Evolutionary conservation across 108 stramenopile genomes (phyloP).

Genomic region (Ochromonas danica): DNA sequence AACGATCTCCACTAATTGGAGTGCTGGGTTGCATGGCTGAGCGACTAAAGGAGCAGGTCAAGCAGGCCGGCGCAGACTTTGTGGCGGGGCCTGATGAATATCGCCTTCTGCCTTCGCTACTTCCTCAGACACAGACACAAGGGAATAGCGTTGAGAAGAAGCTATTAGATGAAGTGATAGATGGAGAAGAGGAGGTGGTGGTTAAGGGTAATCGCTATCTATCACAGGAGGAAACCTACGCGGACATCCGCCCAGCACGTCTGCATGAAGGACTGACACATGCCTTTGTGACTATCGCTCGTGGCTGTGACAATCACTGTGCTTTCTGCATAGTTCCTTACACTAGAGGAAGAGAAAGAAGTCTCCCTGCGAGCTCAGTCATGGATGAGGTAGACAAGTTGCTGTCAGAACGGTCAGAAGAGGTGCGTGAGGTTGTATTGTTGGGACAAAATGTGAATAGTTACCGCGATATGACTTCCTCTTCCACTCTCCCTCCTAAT

Average conservation of each 20-base stretch:
- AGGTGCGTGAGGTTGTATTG: constrained; percentile 83
- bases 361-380: constrained; percentile 74
- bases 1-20: constrained; percentile 77
- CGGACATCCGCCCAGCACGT: constrained; percentile 85
- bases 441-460: constrained; percentile 98
- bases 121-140: constrained; percentile 36
- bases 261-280: constrained; percentile 44
- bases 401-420: constrained; percentile 61
- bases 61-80: constrained; percentile 84
- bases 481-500: not conserved
- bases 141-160: not conserved
- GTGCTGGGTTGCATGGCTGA: constrained; percentile 99
- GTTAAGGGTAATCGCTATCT: too few relatives aligned
- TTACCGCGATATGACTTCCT: constrained; percentile 72
- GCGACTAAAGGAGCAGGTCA: constrained; percentile 76
- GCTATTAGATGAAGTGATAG: too few relatives aligned
- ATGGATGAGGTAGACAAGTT: constrained; percentile 72
- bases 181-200: not conserved
- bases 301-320: constrained; percentile 96
- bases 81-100: constrained; percentile 98
- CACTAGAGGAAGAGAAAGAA: constrained; percentile 83
- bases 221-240: constrained; percentile 92
- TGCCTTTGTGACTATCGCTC: constrained; percentile 90
- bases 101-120: constrained; percentile 82
- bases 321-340: constrained; percentile 97